These are phyloP conservation scores for Dothideomycetidae sp. DNA, from an alignment of 2,329 filamentous ascomycete species.

Conservation along the genomic window DNA sequence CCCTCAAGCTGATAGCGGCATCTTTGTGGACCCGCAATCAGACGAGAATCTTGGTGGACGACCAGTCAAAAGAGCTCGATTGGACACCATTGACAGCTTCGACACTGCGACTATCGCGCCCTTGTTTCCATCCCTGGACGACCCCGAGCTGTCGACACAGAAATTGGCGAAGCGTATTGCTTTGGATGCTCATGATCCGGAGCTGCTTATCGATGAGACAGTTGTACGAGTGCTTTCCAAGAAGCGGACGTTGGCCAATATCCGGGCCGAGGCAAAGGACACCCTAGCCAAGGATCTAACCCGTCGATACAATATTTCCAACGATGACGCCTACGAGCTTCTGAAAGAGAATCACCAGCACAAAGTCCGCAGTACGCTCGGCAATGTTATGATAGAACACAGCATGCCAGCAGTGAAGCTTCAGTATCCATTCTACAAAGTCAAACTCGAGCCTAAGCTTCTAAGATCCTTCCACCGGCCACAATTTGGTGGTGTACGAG, in stretches of 20 bases:
- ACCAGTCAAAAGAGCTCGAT: conserved; percentile 18
- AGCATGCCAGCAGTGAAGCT: conserved; percentile 81
- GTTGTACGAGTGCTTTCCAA: conserved; percentile 50
- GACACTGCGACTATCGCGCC: conserved; percentile 39
- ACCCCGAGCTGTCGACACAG: conserved; percentile 60
- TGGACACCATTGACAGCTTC: conserved; percentile 14
- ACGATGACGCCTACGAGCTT: conserved; percentile 88
- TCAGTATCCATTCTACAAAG: conserved; percentile 92
- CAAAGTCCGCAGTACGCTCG: conserved; percentile 85
- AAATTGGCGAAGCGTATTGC: conserved; percentile 64
- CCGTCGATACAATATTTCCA: conserved; percentile 86
- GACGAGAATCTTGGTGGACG: conserved; percentile 15
- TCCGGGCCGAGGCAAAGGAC: conserved; percentile 53
- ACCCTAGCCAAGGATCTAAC: conserved; percentile 59
- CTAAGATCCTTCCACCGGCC: conserved; percentile 76
- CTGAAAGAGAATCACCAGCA: conserved; percentile 94
- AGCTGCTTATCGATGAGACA: conserved; percentile 68
- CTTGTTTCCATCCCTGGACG: conserved; percentile 61
- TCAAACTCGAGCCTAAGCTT: conserved; percentile 58
- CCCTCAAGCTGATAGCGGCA: conserved; percentile 13
- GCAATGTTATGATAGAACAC: conserved; percentile 86
- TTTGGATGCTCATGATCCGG: conserved; percentile 76
- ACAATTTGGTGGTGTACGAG: conserved; percentile 42
- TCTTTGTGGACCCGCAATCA: conserved; percentile 21
- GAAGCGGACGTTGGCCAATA: conserved; percentile 35